Evolutionary conservation across 23 red algal genomes (phyloP).

Genomic region (Chondrus crispus): DNA sequence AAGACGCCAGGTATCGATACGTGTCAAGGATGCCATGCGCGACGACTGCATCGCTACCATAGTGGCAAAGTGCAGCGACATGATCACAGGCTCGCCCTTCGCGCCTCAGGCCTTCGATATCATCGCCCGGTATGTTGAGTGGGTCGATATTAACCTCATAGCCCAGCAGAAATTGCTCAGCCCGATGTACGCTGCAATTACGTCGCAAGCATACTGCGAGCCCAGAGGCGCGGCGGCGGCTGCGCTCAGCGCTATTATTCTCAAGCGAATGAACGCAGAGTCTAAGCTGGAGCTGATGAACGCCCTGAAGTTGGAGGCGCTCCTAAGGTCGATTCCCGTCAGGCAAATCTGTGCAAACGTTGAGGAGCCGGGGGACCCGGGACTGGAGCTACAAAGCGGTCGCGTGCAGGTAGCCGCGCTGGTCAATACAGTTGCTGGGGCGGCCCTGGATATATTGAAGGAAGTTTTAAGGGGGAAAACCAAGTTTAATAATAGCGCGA

Average conservation of each 20-base stretch:
- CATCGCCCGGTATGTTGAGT: slow-evolving; percentile 71
- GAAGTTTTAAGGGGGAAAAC: slow-evolving; percentile 36
- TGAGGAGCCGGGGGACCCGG: slow-evolving; percentile 8
- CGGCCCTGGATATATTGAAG: slow-evolving; percentile 56
- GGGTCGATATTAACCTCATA: slow-evolving; percentile 85
- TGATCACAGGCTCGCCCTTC: neutral
- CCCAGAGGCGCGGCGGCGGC: slow-evolving; percentile 29
- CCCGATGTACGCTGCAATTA: slow-evolving; percentile 55
- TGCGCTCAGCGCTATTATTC: slow-evolving; percentile 67
- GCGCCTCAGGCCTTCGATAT: slow-evolving; percentile 57
- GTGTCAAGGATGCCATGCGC: slow-evolving; percentile 80
- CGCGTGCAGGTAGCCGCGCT: slow-evolving; percentile 67
- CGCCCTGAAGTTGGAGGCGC: slow-evolving; percentile 41
- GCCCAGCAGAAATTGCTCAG: slow-evolving; percentile 21
- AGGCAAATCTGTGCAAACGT: neutral
- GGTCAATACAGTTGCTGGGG: slow-evolving; percentile 71
- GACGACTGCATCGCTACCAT: slow-evolving; percentile 59
- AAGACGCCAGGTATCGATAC: neutral
- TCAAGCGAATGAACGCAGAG: slow-evolving; percentile 70
- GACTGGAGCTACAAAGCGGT: slow-evolving; percentile 51
- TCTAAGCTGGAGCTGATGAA: slow-evolving; percentile 61
- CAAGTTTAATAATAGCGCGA: neutral
- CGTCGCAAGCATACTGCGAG: neutral
- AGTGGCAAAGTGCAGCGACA: slow-evolving; percentile 18
- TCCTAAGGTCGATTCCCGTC: slow-evolving; percentile 42